These are phyloP conservation scores for Amanita muscaria DNA, from an alignment of 768 basidiomycete genomes.

Conservation along the genomic window DNA sequence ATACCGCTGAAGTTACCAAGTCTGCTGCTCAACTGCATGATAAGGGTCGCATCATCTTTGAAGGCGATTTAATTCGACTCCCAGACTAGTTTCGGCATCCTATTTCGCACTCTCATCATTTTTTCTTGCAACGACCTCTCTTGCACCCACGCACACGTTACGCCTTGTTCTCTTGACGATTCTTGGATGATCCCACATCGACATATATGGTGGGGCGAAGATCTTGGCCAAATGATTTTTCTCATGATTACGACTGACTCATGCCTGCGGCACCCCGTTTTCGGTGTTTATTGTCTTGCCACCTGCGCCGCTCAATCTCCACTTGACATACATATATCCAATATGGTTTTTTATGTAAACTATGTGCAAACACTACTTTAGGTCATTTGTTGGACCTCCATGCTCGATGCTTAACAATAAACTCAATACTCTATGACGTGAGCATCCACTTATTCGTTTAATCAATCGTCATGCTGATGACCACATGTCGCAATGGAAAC, in stretches of 20 bases:
- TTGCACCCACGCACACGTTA: background rate
- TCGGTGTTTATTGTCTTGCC: too few relatives aligned
- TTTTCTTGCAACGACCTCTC: background rate
- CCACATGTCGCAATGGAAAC: background rate
- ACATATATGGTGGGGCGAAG: background rate
- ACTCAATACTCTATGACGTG: background rate
- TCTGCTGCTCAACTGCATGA: constrained; percentile 39
- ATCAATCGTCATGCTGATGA: background rate
- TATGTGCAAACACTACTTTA: too few relatives aligned
- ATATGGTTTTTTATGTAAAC: too few relatives aligned
- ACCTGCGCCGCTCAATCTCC: too few relatives aligned
- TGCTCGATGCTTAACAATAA: background rate
- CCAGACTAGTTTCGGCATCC: constrained; percentile 14
- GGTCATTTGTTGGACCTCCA: background rate
- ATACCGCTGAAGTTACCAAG: constrained; percentile 60
- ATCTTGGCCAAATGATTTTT: too few relatives aligned
- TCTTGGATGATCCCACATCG: too few relatives aligned
- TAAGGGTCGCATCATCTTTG: constrained; percentile 37
- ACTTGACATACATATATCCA: too few relatives aligned
- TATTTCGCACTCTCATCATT: background rate
- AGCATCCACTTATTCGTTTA: too few relatives aligned
- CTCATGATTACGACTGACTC: too few relatives aligned
- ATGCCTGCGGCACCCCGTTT: too few relatives aligned
- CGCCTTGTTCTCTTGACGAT: too few relatives aligned
- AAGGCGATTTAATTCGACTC: constrained; percentile 39